Percentiles rank a stretch among this genome's conserved stretches.
Evolutionary conservation across 2,329 filamentous ascomycete species (phyloP).

Genomic region (Dryadomyces quercus-mongolicae): DNA sequence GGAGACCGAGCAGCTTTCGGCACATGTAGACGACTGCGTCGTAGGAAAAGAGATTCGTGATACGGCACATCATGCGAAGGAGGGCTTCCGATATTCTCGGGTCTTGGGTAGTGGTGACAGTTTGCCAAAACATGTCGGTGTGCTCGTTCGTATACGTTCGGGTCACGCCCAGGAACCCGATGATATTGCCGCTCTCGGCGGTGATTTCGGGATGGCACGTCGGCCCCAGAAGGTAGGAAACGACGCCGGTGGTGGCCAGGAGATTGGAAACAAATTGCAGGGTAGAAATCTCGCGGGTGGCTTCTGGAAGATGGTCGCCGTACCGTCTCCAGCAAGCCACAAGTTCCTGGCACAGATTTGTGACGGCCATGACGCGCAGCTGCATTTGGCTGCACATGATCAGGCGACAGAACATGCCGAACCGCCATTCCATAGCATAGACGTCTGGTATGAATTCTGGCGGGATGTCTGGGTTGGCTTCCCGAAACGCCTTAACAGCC

Average conservation of each 20-base stretch:
- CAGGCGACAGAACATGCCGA: conserved; percentile 56
- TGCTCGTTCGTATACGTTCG: conserved; percentile 58
- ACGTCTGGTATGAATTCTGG: conserved; percentile 31
- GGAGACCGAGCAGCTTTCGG: conserved; percentile 54
- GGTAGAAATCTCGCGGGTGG: conserved; percentile 27
- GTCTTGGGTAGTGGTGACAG: conserved; percentile 70
- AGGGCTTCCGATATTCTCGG: conserved; percentile 74
- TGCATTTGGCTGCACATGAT: conserved; percentile 85
- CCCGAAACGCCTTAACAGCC: conserved; percentile 19
- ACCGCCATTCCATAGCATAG: conserved; percentile 54
- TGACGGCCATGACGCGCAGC: conserved; percentile 66
- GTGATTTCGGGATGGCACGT: conserved; percentile 91
- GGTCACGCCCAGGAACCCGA: conserved; percentile 78
- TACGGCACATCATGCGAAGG: conserved; percentile 46
- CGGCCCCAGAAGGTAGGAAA: conserved; percentile 79
- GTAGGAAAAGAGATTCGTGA: conserved; percentile 35
- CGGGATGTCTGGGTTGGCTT: conserved; percentile 25
- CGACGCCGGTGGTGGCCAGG: conserved; percentile 56
- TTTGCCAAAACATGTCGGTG: conserved; percentile 74
- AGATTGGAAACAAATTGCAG: conserved; percentile 58
- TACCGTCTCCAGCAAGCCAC: conserved; percentile 52
- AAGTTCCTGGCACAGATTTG: conserved; percentile 60
- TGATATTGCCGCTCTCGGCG: conserved; percentile 65
- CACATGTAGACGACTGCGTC: conserved; percentile 51
- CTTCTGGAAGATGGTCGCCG: conserved; percentile 30